Conservation (phyloP, 169 alveolate genomes). For the Ichthyophthirius multifiliis region DNA sequence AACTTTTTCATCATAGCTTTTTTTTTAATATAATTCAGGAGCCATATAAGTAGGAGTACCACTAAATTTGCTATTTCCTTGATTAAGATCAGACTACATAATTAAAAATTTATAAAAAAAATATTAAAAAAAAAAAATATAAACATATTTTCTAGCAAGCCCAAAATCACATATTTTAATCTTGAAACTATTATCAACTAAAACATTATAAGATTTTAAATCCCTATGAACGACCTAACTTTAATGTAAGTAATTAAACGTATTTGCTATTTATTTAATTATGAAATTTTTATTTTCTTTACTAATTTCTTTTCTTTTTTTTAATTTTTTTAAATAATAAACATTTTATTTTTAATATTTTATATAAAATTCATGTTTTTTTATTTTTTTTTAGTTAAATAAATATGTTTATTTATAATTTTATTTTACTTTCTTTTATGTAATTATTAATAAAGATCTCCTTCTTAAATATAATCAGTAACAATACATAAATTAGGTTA, state of each 20-base stretch:
- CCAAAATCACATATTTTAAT: constrained; percentile 88
- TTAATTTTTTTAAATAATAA: too few relatives aligned
- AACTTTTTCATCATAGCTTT: constrained; percentile 78
- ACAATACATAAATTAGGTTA: constrained; percentile 77
- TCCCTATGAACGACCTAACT: constrained; percentile 85
- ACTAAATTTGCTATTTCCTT: constrained; percentile 79
- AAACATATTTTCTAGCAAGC: constrained; percentile 54
- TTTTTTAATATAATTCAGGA: constrained; percentile 81
- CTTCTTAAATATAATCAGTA: constrained; percentile 66
- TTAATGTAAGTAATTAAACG: constrained; percentile 64
- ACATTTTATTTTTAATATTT: too few relatives aligned
- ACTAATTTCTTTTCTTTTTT: constrained; percentile 43
- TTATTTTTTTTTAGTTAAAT: background rate
- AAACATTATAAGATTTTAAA: constrained; percentile 79
- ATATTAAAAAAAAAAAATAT: background rate
- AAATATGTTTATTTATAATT: background rate
- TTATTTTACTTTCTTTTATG: constrained; percentile 50
- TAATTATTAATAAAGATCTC: constrained; percentile 70
- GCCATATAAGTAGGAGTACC: constrained; percentile 92
- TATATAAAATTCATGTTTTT: background rate
- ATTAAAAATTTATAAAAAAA: constrained; percentile 45
- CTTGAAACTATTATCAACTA: constrained; percentile 59
- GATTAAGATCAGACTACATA: constrained; percentile 69
- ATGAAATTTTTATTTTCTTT: constrained; percentile 53
- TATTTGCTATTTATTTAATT: constrained; percentile 60